Conservation (phyloP, 2,329 filamentous ascomycete species). For the Parastagonospora nodorum region DNA sequence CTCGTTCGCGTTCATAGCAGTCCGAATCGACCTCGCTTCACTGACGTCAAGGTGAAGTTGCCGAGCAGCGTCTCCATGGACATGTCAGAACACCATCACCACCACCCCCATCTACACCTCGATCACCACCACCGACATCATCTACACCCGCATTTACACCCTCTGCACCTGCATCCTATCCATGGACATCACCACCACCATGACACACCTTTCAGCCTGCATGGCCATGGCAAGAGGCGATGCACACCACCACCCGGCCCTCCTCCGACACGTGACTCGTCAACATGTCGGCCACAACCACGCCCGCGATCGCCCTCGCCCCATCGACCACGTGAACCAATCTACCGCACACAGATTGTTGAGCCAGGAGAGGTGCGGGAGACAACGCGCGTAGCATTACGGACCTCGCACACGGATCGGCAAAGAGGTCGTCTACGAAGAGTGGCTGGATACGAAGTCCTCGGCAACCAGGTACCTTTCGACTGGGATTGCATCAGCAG, state of each 20-base stretch:
- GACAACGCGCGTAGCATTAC: conserved; percentile 32
- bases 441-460: conserved; percentile 39
- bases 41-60: conserved; percentile 26
- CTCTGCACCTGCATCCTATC: conserved; percentile 32
- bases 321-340: conserved; percentile 21
- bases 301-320: conserved; percentile 10
- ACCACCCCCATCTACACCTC: conserved; percentile 21
- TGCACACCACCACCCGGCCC: conserved; percentile 15
- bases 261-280: conserved; percentile 17
- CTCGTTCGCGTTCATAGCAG: conserved; percentile 34
- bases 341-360: conserved; percentile 38
- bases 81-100: conserved; percentile 18
- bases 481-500: conserved; percentile 44
- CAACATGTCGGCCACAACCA: conserved; percentile 5
- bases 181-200: conserved; percentile 17
- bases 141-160: conserved; percentile 24
- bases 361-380: conserved; percentile 29
- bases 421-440: conserved; percentile 23
- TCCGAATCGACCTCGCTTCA: conserved; percentile 22
- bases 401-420: conserved; percentile 17
- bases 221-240: conserved; percentile 27
- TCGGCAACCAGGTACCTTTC: conserved; percentile 38
- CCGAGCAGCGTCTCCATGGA: conserved; percentile 23
- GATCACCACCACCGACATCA: conserved; percentile 22
- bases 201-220: conserved; percentile 14